These are phyloP conservation scores for Moesziomyces globuligerus DNA, from an alignment of 1,284 basidiomycete species.

Conservation along the genomic window DNA sequence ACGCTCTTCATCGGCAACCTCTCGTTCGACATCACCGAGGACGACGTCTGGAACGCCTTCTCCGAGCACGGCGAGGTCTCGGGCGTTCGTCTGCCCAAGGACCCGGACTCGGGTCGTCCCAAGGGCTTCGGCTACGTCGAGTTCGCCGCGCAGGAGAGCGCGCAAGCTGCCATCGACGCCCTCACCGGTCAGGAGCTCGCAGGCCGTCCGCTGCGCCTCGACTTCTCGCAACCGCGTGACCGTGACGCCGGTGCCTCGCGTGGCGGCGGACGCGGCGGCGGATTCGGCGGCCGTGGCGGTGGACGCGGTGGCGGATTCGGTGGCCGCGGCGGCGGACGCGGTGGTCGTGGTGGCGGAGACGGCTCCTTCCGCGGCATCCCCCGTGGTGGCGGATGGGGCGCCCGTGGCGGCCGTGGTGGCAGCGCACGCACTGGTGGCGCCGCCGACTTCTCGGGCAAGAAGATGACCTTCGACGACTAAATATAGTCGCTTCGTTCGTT, in stretches of 20 bases:
- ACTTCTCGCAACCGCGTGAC: slow-evolving; percentile 85
- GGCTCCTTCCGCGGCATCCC: slow-evolving; percentile 69
- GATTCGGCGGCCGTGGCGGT: slow-evolving; percentile 69
- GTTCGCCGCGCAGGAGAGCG: slow-evolving; percentile 81
- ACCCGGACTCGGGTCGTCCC: slow-evolving; percentile 86
- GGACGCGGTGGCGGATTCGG: slow-evolving; percentile 28
- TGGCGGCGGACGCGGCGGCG: slow-evolving; percentile 71
- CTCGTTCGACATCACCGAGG: slow-evolving; percentile 81
- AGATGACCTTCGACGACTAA: slow-evolving; percentile 77
- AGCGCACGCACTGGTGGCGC: slow-evolving; percentile 78
- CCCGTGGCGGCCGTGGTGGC: slow-evolving; percentile 47
- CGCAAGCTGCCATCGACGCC: slow-evolving; percentile 80
- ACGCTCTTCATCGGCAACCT: slow-evolving; percentile 91
- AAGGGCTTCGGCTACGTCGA: slow-evolving; percentile 99
- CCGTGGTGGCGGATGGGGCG: slow-evolving; percentile 68
- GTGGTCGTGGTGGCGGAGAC: slow-evolving; percentile 70
- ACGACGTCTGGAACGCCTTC: slow-evolving; percentile 88
- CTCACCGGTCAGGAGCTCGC: slow-evolving; percentile 81
- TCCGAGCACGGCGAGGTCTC: slow-evolving; percentile 88
- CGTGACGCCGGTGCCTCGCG: slow-evolving; percentile 71
- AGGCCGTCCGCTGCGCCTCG: slow-evolving; percentile 83
- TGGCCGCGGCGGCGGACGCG: slow-evolving; percentile 76
- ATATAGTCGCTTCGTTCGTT: not conserved
- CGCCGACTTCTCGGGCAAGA: slow-evolving; percentile 79
- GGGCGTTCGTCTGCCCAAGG: slow-evolving; percentile 89